Base-by-base conservation (phyloP, 331 rosid genomes). In the Prunus yedoensis region DNA sequence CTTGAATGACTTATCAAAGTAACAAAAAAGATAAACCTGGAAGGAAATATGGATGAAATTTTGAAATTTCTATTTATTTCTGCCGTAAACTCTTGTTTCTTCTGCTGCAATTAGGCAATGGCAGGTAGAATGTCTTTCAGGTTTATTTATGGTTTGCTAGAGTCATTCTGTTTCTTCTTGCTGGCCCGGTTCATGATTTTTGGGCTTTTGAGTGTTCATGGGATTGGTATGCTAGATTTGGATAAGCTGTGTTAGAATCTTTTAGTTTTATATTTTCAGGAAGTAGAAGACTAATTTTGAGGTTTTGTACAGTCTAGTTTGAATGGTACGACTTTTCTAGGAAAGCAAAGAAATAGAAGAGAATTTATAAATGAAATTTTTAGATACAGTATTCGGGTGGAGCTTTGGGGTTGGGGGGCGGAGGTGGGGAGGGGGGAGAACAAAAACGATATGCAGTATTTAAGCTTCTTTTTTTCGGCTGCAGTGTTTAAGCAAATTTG, bases 141-240 rank as follows among this genome's bases (percentile, higher is more conserved):
- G 17, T n/a, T 38, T 49, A 65, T 65, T 60, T 30, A 13, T 41
- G 16, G 52, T 41, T 35, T 35, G 41, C 41, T 35, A 35, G 41
- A 35, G 41, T 66, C 10, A 7, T 61, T 61, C 11, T 15, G n/a
- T 61, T 15, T 61, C 11, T 5, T 18, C 68, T 4, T 66, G 53
- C 52, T 46, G 35, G 57, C 30, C 35, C 38, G 3, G 46, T n/a
- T 67, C 14, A 13, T 46, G 71, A 67, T 46, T 46, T 67, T 21
- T 67, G 12, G 52, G 28, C 51, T 66, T 35, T 66, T 66, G 70
- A 66, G 53, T 5, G 23, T 66, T 66, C 25, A 23, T 13, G 32
- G 71, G 71, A 45, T 21, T 65, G 71, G 30, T 3, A 46, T 67
- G 68, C 38, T 46, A 23, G 20, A 46, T 54, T 67, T 63, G 68